phyloP scores from a whole-genome alignment of 768 basidiomycete species.

The Agrocybe chaxingu region DNA sequence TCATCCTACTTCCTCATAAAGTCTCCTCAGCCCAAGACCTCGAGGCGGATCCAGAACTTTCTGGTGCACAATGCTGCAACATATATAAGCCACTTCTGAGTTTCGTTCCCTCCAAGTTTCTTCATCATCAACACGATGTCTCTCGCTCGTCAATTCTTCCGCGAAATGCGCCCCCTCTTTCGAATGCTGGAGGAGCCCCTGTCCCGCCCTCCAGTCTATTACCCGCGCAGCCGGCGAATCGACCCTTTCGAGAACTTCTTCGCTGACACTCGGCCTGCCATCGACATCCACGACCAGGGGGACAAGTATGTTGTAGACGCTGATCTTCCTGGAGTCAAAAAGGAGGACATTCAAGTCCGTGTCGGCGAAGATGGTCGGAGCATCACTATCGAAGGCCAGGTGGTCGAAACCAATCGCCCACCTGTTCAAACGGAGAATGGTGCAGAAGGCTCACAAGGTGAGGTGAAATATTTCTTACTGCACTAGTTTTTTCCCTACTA shows the following conservation, averaged over 20 bases:
- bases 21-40: not conserved
- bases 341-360: slow-evolving; percentile 69
- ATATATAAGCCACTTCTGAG: slow-evolving; percentile 6
- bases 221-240: slow-evolving; percentile 23
- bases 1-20: no score
- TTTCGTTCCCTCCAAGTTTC: not conserved
- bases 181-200: slow-evolving; percentile 67
- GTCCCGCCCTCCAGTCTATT: slow-evolving; percentile 15
- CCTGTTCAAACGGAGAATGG: slow-evolving; percentile 18
- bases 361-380: slow-evolving; percentile 70
- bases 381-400: slow-evolving; percentile 69
- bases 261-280: slow-evolving; percentile 43
- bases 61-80: not conserved
- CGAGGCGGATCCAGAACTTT: slow-evolving; percentile 5
- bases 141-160: slow-evolving; percentile 58
- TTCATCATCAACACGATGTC: slow-evolving; percentile 44
- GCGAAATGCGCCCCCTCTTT: slow-evolving; percentile 73
- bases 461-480: not conserved
- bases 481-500: not conserved
- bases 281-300: slow-evolving; percentile 67
- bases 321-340: slow-evolving; percentile 76
- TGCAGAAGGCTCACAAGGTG: not conserved
- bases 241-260: slow-evolving; percentile 17
- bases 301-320: slow-evolving; percentile 69
- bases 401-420: slow-evolving; percentile 25